These are phyloP conservation scores for Pseudogymnoascus sp. DNA, from an alignment of 2,329 filamentous ascomycete genomes.

Conservation along the genomic window DNA sequence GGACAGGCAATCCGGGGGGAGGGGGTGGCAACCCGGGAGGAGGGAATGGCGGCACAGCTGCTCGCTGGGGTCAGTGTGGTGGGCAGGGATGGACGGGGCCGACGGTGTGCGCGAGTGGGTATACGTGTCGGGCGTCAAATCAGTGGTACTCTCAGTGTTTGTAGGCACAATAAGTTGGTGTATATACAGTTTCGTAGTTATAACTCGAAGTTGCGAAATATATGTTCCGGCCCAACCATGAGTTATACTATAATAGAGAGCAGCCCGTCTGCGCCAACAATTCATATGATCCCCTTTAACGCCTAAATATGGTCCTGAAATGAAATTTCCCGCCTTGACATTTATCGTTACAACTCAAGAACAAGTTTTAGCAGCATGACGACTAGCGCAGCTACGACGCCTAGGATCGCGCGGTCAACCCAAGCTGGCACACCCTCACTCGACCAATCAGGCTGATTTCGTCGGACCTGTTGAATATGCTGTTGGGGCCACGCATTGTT, in stretches of 20 bases:
- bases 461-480: neutral
- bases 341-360: constrained; percentile 14
- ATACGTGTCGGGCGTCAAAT: constrained; percentile 18
- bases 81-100: constrained; percentile 4
- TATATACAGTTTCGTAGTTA: too few relatives aligned
- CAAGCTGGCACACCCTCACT: constrained; percentile 56
- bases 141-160: constrained; percentile 16
- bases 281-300: neutral
- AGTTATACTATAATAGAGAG: too few relatives aligned
- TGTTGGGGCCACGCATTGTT: neutral
- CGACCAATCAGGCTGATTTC: constrained; percentile 19
- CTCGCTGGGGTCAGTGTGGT: constrained; percentile 14
- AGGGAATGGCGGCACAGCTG: constrained; percentile 13
- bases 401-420: constrained; percentile 74
- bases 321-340: neutral
- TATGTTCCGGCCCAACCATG: too few relatives aligned
- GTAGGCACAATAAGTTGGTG: neutral
- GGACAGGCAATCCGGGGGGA: neutral
- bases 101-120: constrained; percentile 9
- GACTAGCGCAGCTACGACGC: constrained; percentile 58
- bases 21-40: neutral
- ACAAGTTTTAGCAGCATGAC: constrained; percentile 57
- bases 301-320: neutral
- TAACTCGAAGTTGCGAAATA: too few relatives aligned
- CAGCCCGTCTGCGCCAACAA: neutral